Evolutionary conservation across 176 grass and related monocot species (phyloP), one percentile per base, ranked within the genome.

Genomic region (Hordeum vulgare): DNA sequence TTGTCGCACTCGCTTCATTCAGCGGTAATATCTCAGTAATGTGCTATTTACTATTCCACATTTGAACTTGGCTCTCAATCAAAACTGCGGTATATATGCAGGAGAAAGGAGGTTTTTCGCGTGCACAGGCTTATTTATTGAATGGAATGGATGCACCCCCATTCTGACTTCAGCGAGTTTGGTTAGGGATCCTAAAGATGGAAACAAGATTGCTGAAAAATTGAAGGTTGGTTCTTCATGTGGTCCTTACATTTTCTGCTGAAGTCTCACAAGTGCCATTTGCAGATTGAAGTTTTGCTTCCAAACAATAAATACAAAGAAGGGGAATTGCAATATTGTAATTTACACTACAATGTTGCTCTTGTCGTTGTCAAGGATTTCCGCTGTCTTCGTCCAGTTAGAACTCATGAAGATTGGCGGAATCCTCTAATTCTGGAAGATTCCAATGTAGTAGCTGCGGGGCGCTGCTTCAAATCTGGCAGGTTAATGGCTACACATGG

Each of bases 91-190:
- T 58, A 71, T 41, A 34, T 40, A 71, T 71, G 65, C 49, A 81
- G 65, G 79, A 40, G 8, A 81, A 51, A 24, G 17, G 8, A 80
- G 78, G 8, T n/a, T 54, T 54, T 80, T 80, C 9, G 78, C 63
- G 2, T 80, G 78, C 47, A 68, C 78, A 37, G 78, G 63, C 27
- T 6, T 80, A 35, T 36, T 80, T 80, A 68, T 20, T 53, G 31
- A 68, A 36, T 68, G 62, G 63, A 68, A 80, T 6, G 21, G n/a
- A 54, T 36, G 78, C 21, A 33, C 44, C 12, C 8, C 21, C 33
- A 26, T 80, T 68, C 78, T 80, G 1, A 80, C 62, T 80, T 80
- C 44, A 2, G 62, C 78, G 2, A 80, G 78, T 45, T 80, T 80
- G 63, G 78, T 68, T 80, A 80, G 77, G 42, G 27, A 79, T 79